phyloP scores from a whole-genome alignment of 805 yeast species.

The Lipomyces sp. region DNA sequence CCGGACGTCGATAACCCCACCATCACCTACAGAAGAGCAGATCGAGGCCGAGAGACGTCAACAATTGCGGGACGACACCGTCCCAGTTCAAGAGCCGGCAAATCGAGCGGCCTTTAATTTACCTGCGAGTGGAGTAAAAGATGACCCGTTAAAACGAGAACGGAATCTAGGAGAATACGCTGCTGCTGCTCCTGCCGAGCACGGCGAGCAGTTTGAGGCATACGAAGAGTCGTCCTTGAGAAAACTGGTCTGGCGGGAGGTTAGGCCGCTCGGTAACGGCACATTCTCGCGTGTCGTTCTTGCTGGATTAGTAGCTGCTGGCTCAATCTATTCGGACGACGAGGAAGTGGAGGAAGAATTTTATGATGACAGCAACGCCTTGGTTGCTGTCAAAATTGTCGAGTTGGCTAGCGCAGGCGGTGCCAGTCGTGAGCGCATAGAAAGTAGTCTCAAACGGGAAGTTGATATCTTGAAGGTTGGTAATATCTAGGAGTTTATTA shows the following conservation, averaged over 20 bases:
- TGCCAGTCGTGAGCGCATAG: conserved; percentile 58
- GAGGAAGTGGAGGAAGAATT: conserved; percentile 13
- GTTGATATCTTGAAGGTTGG: conserved; percentile 58
- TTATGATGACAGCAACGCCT: conserved; percentile 20
- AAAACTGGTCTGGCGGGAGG: conserved; percentile 43
- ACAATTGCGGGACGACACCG: background rate
- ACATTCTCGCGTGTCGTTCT: conserved; percentile 50
- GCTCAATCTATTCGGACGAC: conserved; percentile 6
- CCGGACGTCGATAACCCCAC: conserved; percentile 23
- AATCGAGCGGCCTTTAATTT: background rate
- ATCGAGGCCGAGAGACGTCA: conserved; percentile 11
- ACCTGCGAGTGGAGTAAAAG: conserved; percentile 9
- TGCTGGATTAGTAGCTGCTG: conserved; percentile 39
- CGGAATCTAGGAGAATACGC: conserved; percentile 22
- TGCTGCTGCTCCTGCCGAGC: conserved; percentile 11
- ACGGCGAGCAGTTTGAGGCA: conserved; percentile 41
- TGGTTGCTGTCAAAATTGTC: conserved; percentile 75
- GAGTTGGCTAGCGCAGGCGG: conserved; percentile 49
- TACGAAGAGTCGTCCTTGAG: conserved; percentile 39
- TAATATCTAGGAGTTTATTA: background rate
- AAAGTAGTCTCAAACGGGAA: conserved; percentile 73
- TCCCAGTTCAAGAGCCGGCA: background rate
- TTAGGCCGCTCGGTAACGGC: conserved; percentile 48
- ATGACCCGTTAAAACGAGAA: conserved; percentile 29
- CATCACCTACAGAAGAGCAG: conserved; percentile 21